Base-by-base conservation (phyloP, 176 grass and related monocot genomes). In the Carex littledalei region DNA sequence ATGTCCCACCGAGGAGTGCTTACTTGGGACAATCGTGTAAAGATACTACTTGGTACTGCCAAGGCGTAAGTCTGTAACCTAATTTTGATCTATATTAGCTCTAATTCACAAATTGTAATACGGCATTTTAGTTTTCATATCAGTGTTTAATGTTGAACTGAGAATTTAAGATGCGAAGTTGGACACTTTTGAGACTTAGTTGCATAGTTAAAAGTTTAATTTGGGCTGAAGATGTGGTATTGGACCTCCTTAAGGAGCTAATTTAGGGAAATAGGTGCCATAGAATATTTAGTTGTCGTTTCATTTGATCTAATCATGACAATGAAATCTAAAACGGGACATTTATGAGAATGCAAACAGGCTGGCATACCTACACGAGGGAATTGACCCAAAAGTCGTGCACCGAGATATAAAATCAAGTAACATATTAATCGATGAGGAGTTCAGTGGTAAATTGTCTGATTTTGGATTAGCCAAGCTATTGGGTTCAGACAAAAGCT, bases 381-480 rank as follows among this genome's bases (percentile, higher is more conserved):
- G 91, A 17, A 92, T 99, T 57, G 91, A 96, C 60, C 97, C 97
- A 47, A 99, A 96, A 93, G 93, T 99, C 2, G 91, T 99, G 31
- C 97, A 99, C 84, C 90, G 97, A 64, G 97, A 99, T 85, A 94
- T 99, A 34, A 99, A 99, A 88, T 99, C 97, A 73, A 96, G 97
- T 47, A 99, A 99, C 77, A 99, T 99, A 66, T 86, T 99, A 89
- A 90, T 99, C 1, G 93, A 99, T 8, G 86, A 92, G 20, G 90
- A 99, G 81, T 99, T 88, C 50, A 99, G 93, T 16, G 89, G 90
- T 79, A 99, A 96, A 83, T 84, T 99, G 67, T 99, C 97, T 79
- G 97, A 99, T 90, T 99, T 99, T 84, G 97, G 97, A 22, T 87
- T 99, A 52, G 97, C 97, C n/a, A 99, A 99, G 84, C 91, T 99